Conservation (phyloP, 2,329 filamentous ascomycete species). For the Alternaria viburni region DNA sequence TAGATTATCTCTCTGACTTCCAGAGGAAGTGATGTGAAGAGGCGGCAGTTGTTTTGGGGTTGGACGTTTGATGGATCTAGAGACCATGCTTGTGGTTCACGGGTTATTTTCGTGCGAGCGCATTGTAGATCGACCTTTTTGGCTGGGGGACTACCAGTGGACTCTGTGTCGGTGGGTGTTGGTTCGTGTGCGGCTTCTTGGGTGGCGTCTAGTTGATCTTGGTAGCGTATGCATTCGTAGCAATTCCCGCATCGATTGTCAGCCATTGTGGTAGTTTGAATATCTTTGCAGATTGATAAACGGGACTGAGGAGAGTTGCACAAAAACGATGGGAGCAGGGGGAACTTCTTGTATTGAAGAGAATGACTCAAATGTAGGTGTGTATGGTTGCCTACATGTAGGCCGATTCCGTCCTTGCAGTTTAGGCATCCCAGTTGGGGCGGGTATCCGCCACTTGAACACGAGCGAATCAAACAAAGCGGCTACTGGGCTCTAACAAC, state of each 20-base stretch:
- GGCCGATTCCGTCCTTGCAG: not conserved
- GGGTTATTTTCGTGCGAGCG: not conserved
- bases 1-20: slow-evolving; percentile 28
- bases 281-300: not conserved
- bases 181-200: not conserved
- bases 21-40: slow-evolving; percentile 19
- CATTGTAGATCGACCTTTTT: not conserved
- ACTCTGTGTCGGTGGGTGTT: not conserved
- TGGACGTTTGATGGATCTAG: not conserved
- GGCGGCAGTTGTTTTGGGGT: slow-evolving; percentile 11
- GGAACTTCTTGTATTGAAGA: not conserved
- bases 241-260: not conserved
- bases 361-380: not conserved
- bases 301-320: not conserved
- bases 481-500: not conserved
- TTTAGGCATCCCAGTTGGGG: not conserved
- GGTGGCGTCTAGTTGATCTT: not conserved
- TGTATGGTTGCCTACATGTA: not conserved
- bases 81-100: slow-evolving; percentile 28
- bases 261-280: not conserved
- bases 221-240: not conserved
- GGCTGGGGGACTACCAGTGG: not conserved
- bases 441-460: not conserved
- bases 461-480: not conserved
- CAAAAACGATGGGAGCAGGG: rapidly evolving